A percentile compares a stretch with the other conserved stretches of the same genome.
Conservation (phyloP, 2,329 filamentous ascomycete genomes). For the Chaetomium globosum region DNA sequence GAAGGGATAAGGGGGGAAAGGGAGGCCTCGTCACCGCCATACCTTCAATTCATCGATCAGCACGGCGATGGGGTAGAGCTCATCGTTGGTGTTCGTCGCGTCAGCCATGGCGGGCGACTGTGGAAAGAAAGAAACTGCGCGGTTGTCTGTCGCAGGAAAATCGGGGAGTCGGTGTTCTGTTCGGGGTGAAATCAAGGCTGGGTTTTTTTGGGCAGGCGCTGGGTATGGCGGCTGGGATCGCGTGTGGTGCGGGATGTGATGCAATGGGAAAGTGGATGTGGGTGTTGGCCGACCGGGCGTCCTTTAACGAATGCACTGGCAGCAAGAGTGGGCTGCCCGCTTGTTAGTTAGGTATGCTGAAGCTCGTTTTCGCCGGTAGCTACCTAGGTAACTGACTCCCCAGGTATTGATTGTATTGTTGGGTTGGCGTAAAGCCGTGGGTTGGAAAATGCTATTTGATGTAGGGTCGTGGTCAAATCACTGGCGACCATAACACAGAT, state of each 20-base stretch:
- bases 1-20: slow-evolving; percentile 10
- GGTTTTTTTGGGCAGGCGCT: slow-evolving; percentile 28
- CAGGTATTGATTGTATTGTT: neutral
- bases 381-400: too few relatives aligned
- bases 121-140: slow-evolving; percentile 22
- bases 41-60: slow-evolving; percentile 99
- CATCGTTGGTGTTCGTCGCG: slow-evolving; percentile 87
- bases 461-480: slow-evolving; percentile 11
- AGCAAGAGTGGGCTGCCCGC: slow-evolving; percentile 9
- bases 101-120: slow-evolving; percentile 70
- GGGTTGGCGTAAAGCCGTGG: neutral
- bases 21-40: slow-evolving; percentile 41
- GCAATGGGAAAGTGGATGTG: slow-evolving; percentile 33
- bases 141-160: slow-evolving; percentile 22
- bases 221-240: slow-evolving; percentile 32
- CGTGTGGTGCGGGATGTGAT: slow-evolving; percentile 34
- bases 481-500: slow-evolving; percentile 21
- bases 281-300: slow-evolving; percentile 29
- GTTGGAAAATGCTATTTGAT: neutral
- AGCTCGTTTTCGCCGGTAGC: slow-evolving; percentile 12
- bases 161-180: slow-evolving; percentile 21
- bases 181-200: slow-evolving; percentile 16
- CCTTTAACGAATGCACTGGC: slow-evolving; percentile 16
- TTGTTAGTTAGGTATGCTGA: slow-evolving; percentile 7
- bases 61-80: slow-evolving; percentile 99